Base-by-base conservation (phyloP, 768 basidiomycete species). In the Tricholoma sp. region DNA sequence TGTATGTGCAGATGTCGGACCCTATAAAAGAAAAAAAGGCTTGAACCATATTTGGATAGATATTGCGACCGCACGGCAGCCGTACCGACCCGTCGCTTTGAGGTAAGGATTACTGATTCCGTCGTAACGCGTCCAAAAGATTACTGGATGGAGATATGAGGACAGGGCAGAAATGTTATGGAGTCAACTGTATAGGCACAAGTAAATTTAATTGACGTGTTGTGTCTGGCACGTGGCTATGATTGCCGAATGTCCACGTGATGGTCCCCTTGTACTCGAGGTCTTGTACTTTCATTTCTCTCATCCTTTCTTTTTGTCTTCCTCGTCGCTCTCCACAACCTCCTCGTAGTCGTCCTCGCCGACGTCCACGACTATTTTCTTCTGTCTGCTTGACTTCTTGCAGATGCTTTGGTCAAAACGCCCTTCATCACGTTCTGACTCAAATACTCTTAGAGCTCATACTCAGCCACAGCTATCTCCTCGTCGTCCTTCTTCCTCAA, bases 391-490 rank as follows among this genome's bases (percentile, higher is more conserved):
- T 13, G 28, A 31, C 24, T n/a, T 13, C 11, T 28, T 52, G 54
- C 55, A 52, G 37, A 67, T 68, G 63, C 59, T 58, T 51, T 62
- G 61, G 63, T 61, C 59, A 52, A 65, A 63, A 41, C 61, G 52
- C 47, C 63, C 52, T 29, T 56, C 58, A 55, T 64, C 63, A 50
- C 61, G 51, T 51, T 58, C 62, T 51, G 59, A 65, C 54, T 29
- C 52, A 37, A 58, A 58, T 49, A 59, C 53, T 52, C 36, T 44
- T 53, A 59, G 60, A 60, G 57, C 54, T 24, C 56, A 61, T 51
- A 37, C 57, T 39, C 57, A 61, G 57, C 60, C 60, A 45, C 54
- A 47, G 10, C 49, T 42, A 44, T 44, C 58, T 57, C 45, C 50
- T 58, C 59, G 52, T 56, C 58, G 52, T 55, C 56, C 57, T 50